phyloP scores from a whole-genome alignment of 1,284 basidiomycete species.

The Paramarasmius palmivorus region DNA sequence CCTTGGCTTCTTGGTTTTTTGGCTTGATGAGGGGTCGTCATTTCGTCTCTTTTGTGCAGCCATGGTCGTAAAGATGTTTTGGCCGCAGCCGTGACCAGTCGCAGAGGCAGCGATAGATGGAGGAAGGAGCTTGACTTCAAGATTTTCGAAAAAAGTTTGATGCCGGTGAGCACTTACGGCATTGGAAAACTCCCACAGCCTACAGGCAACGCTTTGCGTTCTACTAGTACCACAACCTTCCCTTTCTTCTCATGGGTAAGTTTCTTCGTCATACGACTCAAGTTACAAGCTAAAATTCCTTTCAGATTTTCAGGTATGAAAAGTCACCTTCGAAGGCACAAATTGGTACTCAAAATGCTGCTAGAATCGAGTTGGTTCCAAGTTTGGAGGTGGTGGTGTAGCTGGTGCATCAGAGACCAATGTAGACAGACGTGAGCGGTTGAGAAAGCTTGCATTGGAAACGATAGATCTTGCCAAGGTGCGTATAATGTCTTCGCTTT shows the following conservation, averaged over 20 bases:
- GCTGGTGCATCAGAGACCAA: constrained; percentile 92
- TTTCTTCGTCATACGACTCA: constrained; percentile 1
- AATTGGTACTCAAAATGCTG: not conserved
- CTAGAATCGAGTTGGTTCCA: constrained; percentile 92
- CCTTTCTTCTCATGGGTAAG: constrained; percentile 33
- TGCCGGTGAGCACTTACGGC: not conserved
- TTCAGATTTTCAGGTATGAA: constrained; percentile 45
- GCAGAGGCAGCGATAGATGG: not conserved
- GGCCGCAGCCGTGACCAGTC: constrained; percentile 7
- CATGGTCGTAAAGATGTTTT: constrained; percentile 31
- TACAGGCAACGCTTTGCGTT: too few species aligned
- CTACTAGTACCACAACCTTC: not conserved
- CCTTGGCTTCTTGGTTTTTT: constrained; percentile 57
- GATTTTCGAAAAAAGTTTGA: not conserved
- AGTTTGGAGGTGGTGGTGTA: constrained; percentile 94
- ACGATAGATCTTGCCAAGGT: constrained; percentile 96
- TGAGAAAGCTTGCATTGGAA: constrained; percentile 93
- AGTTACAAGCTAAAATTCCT: constrained; percentile 4
- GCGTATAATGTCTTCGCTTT: constrained; percentile 19
- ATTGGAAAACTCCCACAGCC: too few species aligned
- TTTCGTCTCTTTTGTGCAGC: constrained; percentile 56
- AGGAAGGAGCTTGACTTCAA: not conserved
- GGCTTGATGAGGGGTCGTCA: constrained; percentile 49
- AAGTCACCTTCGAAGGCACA: not conserved
- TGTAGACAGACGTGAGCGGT: constrained; percentile 92